Percentiles rank a stretch among this genome's conserved stretches.
Evolutionary conservation across 179 eudicot species (phyloP).

Genomic region (Beta lomatogona): DNA sequence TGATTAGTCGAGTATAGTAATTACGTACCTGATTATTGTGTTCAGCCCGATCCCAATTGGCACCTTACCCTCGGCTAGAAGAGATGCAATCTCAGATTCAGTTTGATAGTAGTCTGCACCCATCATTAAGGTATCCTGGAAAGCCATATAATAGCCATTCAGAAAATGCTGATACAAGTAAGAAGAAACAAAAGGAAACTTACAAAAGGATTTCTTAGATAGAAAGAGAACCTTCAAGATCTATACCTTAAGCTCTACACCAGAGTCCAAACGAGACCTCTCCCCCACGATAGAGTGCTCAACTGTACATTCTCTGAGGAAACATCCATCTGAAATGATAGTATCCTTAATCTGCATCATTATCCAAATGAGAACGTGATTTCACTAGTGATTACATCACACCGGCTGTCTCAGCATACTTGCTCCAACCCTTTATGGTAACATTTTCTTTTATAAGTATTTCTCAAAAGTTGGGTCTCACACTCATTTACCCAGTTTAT

Average conservation of each 20-base stretch:
- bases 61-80: conserved; percentile 75
- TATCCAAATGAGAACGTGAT: not conserved
- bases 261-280: conserved; percentile 81
- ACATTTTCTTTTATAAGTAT: too few species aligned
- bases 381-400: not conserved
- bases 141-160: conserved; percentile 10
- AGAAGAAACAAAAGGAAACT: not conserved
- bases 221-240: not conserved
- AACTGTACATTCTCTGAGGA: conserved; percentile 72
- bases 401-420: too few species aligned
- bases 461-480: too few species aligned
- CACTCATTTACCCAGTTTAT: too few species aligned
- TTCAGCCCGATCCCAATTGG: conserved; percentile 89
- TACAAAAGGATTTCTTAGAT: too few species aligned
- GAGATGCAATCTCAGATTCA: conserved; percentile 80
- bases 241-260: conserved; percentile 78
- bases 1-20: not conserved
- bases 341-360: conserved; percentile 79
- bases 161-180: not conserved
- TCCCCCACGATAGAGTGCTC: conserved; percentile 85
- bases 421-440: too few species aligned
- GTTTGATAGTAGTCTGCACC: conserved; percentile 96
- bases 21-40: conserved; percentile 71
- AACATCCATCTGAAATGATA: conserved; percentile 94
- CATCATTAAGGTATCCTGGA: conserved; percentile 92